Evolutionary conservation across 371 early-diverging fungal species (phyloP).

Genomic region (Funneliformis caledonium): DNA sequence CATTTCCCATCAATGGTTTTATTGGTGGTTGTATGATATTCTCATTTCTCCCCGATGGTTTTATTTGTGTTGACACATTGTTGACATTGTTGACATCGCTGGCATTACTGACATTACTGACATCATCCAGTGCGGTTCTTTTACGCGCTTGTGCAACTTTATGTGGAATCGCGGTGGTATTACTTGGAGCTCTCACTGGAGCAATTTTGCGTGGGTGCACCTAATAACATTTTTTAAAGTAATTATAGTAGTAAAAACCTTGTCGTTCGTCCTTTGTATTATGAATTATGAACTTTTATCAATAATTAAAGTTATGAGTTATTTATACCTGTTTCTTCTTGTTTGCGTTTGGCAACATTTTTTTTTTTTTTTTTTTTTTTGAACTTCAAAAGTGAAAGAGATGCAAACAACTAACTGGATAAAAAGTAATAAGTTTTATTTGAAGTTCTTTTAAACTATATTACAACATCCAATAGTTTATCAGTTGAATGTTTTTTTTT

Average conservation of each 20-base stretch:
- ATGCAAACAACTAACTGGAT: too few relatives aligned
- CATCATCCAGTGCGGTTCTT: conserved; percentile 21
- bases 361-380: background rate
- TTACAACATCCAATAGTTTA: too few relatives aligned
- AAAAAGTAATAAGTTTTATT: too few relatives aligned
- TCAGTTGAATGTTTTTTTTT: too few relatives aligned
- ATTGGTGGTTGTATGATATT: too few relatives aligned
- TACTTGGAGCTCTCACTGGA: background rate
- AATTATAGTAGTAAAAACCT: background rate
- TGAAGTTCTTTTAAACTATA: too few relatives aligned
- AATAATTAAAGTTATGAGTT: background rate
- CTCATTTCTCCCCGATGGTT: too few relatives aligned
- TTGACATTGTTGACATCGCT: background rate
- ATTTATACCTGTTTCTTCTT: background rate
- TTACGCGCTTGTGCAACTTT: background rate
- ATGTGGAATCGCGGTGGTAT: background rate
- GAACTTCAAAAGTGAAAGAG: background rate
- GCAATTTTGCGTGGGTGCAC: background rate
- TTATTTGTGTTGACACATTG: background rate
- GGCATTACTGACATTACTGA: conserved; percentile 31
- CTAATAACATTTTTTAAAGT: background rate
- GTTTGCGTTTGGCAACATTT: background rate
- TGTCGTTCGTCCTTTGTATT: background rate
- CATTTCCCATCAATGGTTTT: background rate
- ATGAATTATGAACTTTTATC: background rate